Evolutionary conservation across 2,329 filamentous ascomycete species (phyloP).

Genomic region (Colletotrichum sp.): DNA sequence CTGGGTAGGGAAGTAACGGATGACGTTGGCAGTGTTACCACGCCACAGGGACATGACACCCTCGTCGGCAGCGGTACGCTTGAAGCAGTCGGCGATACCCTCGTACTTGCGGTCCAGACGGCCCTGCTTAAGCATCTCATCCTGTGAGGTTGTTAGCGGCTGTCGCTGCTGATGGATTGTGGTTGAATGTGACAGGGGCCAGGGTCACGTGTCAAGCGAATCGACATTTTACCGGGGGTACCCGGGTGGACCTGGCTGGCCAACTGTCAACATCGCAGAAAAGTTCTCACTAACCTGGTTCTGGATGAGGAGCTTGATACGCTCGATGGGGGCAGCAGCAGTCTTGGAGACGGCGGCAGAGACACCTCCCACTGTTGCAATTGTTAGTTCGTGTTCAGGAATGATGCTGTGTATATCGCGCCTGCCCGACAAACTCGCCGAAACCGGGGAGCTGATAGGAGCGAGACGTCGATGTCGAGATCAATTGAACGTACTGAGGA

Average conservation of each 20-base stretch:
- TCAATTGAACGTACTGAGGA: conserved; percentile 84
- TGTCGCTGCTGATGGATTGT: neutral
- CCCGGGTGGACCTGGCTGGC: neutral
- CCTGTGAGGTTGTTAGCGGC: conserved; percentile 60
- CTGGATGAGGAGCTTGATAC: conserved; percentile 99
- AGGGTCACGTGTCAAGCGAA: conserved; percentile 9
- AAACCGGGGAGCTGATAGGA: neutral
- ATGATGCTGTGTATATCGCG: neutral
- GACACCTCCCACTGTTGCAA: conserved; percentile 91
- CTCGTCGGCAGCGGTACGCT: conserved; percentile 86
- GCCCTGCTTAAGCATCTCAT: conserved; percentile 99
- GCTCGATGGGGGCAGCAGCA: conserved; percentile 99
- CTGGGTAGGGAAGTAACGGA: conserved; percentile 99
- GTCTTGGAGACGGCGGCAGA: conserved; percentile 99
- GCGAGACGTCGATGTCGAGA: neutral
- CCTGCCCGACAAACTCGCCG: neutral
- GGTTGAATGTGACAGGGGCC: neutral
- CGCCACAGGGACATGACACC: conserved; percentile 96
- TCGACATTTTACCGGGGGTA: neutral
- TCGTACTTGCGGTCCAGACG: conserved; percentile 98
- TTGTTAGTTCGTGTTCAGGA: conserved; percentile 23
- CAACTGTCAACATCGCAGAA: neutral
- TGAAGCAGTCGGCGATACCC: conserved; percentile 96
- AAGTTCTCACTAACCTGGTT: conserved; percentile 82
- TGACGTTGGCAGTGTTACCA: conserved; percentile 99